Base-by-base conservation (phyloP, 1,139 yeast species). In the Lizanozyma gosingica region DNA sequence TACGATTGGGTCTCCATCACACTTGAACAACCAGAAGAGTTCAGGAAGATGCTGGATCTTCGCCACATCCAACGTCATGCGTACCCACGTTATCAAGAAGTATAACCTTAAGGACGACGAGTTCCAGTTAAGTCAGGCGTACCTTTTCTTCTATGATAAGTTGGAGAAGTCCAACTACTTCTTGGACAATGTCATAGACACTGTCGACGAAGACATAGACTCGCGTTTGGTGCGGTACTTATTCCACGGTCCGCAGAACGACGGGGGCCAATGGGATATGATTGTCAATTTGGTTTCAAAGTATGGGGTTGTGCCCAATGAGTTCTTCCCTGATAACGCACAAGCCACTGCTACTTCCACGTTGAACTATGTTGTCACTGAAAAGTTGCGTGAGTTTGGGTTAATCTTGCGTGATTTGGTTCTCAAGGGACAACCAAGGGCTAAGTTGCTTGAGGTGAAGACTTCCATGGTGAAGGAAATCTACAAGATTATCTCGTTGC, bases 251-350 rank as follows among this genome's bases (percentile, higher is more conserved):
- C 94, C 95, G 11, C 76, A 80, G 39, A 60, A 73, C 42, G 95
- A 85, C 53, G 95, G 95, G 49, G 95, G 95, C 39, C 95, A 85
- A 60, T 85, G 83, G 73, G 83, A 82, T 51, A 82, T 85, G 92
- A 75, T 83, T 58, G 68, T 80, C 36, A 83, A 83, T 57, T 59
- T 85, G 46, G 74, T 85, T 41, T 76, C 76, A 47, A 85, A 85
- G 59, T 85, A 85, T 51, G 95, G 95, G 35, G 55, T 83, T 41
- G 82, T 85, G 39, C 95, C 95, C 37, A 68, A 80, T 53, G 77
- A 74, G 48, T 60, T 77, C 17, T 85, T 73, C 62, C 88, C 90
- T 4, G 95, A 85, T 55, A 69, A 77, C 39, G 78, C 72, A 48
- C 85, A 83, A 47, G 78, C 94, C 1, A 68, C 78, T 4, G 60